phyloP scores from a whole-genome alignment of 1,139 yeast species.

The Yamadazyma sp. region DNA sequence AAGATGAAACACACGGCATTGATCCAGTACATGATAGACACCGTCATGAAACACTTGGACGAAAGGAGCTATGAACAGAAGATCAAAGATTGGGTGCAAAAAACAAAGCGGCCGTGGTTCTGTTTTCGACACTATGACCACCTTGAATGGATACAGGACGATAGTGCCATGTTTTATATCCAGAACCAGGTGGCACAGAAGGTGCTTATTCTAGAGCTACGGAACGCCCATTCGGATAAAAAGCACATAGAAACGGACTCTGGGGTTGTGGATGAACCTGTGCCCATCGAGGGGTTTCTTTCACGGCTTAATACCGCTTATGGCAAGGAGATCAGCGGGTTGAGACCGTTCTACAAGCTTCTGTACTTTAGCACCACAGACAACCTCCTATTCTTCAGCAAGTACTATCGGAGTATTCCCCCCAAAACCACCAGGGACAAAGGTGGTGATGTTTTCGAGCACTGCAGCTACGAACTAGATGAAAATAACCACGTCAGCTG shows the following conservation, averaged over 20 bases:
- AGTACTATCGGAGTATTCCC: constrained; percentile 59
- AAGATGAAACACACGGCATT: constrained; percentile 28
- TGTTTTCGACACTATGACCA: constrained; percentile 70
- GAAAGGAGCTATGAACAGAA: constrained; percentile 3
- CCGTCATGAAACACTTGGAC: constrained; percentile 15
- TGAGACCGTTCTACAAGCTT: constrained; percentile 51
- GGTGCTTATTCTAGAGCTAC: constrained; percentile 49
- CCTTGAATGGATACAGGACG: constrained; percentile 70
- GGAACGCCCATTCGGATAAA: constrained; percentile 35
- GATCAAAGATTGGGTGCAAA: constrained; percentile 10
- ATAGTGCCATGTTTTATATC: constrained; percentile 43
- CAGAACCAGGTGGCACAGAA: constrained; percentile 28
- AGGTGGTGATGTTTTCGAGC: constrained; percentile 38
- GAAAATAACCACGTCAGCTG: constrained; percentile 56
- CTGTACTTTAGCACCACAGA: constrained; percentile 67
- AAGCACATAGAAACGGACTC: constrained; percentile 2
- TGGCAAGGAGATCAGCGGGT: constrained; percentile 43
- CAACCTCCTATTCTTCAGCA: constrained; percentile 58
- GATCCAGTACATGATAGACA: constrained; percentile 32
- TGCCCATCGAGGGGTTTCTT: constrained; percentile 76
- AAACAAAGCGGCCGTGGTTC: constrained; percentile 39
- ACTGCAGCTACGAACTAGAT: constrained; percentile 54
- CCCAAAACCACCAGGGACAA: constrained; percentile 43
- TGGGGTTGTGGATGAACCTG: constrained; percentile 47
- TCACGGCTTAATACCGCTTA: constrained; percentile 53